These are phyloP conservation scores for Aspergillus sojae DNA, from an alignment of 2,329 filamentous ascomycete genomes.

Conservation along the genomic window DNA sequence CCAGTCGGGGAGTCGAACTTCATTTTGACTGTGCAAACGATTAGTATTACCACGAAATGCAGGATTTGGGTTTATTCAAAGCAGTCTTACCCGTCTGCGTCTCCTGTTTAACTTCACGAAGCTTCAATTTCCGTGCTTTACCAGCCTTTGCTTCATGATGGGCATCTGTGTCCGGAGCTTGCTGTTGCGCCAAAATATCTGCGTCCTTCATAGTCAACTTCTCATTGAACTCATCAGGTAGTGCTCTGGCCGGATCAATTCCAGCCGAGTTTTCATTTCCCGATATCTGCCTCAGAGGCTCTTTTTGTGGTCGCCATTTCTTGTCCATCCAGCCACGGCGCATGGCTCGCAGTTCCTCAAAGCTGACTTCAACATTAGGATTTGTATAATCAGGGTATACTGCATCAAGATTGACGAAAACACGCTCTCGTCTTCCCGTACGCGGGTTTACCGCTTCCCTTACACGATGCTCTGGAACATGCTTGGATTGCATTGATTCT, in stretches of 20 bases:
- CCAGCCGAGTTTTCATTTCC: constrained; percentile 33
- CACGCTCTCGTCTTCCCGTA: constrained; percentile 80
- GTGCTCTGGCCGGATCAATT: constrained; percentile 23
- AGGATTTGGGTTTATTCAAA: neutral
- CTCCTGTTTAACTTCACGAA: constrained; percentile 79
- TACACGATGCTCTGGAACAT: constrained; percentile 71
- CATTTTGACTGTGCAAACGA: constrained; percentile 69
- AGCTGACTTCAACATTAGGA: constrained; percentile 75
- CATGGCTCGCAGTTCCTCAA: constrained; percentile 86
- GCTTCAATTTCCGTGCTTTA: constrained; percentile 71
- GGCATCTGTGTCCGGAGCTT: constrained; percentile 22
- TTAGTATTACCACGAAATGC: neutral
- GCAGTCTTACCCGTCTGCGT: constrained; percentile 79
- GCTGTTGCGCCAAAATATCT: constrained; percentile 18
- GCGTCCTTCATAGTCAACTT: constrained; percentile 33
- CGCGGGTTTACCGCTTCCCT: constrained; percentile 81
- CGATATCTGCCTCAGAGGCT: constrained; percentile 60
- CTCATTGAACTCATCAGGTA: constrained; percentile 36
- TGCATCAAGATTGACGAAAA: constrained; percentile 82
- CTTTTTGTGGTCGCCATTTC: constrained; percentile 53
- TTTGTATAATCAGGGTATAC: constrained; percentile 79
- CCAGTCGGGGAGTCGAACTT: constrained; percentile 87
- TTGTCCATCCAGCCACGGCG: constrained; percentile 67
- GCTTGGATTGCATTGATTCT: constrained; percentile 49
- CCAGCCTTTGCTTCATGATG: constrained; percentile 32